Base-by-base conservation (phyloP, 306 rosid genomes). In the Aeschynomene evenia region DNA sequence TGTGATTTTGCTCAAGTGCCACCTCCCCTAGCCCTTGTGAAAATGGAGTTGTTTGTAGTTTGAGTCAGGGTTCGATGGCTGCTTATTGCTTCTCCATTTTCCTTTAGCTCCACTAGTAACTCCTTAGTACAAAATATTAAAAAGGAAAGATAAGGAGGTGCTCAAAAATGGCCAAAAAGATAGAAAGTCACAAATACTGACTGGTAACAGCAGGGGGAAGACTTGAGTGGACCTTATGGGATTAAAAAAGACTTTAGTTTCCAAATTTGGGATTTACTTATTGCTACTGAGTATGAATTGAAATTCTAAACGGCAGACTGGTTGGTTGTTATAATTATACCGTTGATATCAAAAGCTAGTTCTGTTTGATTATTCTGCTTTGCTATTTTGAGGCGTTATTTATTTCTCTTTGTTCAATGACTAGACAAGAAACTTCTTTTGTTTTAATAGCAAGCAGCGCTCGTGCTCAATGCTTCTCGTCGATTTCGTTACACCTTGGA, bases 401-500 rank as follows among this genome's bases (percentile, higher is more conserved):
- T 51, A 39, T 50, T 51, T 55, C 15, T 23, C 15, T 67, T 74
- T 42, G 14, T 58, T 62, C 55, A 28, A 23, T 64, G 21, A 29
- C 57, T 23, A 56, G 49, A 57, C 60, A 49, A 65, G 20, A 71
- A 43, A 59, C 58, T 18, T 14, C 15, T 75, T 70, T 43, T 42
- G 19, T 78, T 65, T 68, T 60, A 77, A 70, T 20, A 92, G 98
- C 92, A 89, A 92, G 98, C 98, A 1, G 96, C 96, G 0, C 92
- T 92, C 48, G 98, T 92, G 73, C 87, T 92, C 48, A 92, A 92
- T 74, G 98, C 98, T 79, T 92, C 96, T 74, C 98, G 98, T 50
- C 86, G 98, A 69, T 92, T 92, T 77, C 98, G 98, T 9, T 92
- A 92, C 84, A 92, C 98, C 48, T 72, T 92, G 81, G 98, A 92